Evolutionary conservation across 805 yeast species (phyloP), one percentile per base, ranked within the genome.

Genomic region (Metschnikowia henanensis): DNA sequence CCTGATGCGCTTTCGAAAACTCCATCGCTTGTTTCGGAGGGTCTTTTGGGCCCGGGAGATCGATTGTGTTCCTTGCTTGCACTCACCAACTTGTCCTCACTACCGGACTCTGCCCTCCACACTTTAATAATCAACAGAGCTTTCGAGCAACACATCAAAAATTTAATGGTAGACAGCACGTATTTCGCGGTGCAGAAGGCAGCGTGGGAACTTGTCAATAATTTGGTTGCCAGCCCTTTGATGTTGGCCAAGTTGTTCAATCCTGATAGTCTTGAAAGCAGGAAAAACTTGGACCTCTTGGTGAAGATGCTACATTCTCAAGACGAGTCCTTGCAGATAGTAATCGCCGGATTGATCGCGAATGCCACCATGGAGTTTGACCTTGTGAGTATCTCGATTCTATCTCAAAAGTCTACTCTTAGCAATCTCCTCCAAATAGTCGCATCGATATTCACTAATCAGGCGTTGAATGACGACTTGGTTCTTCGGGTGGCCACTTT

Each of bases 71-170:
- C 82, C 0, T 62, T 87, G 30, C 57, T 83, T 18, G 87, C 91
- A 0, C 68, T 86, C 22, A 86, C 92, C 1, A 87, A 86, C 59
- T 51, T 84, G 6, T 77, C 88, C 0, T 72, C 87, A 0, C 25
- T 41, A 16, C 46, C 71, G 2, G 68, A 67, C 9, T 66, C 70
- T 4, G 70, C 73, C 8, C 63, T 73, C 21, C 66, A 60, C 10
- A 64, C 72, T 5, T 59, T 64, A 35, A 60, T 66, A 3, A 59
- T 66, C 6, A 65, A 71, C 37, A 79, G 82, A 76, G 53, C 69
- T 0, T 68, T 68, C 21, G 68, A 83, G 12, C 79, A 75, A 46
- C 58, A 55, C 37, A 59, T 78, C 16, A 71, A 77, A 45, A 72
- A 73, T 25, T 62, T 68, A 37, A 60, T 70, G 9, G 46, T 68